These are phyloP conservation scores for Rhynchosporium graminicola DNA, from an alignment of 2,329 filamentous ascomycete genomes.

Conservation along the genomic window DNA sequence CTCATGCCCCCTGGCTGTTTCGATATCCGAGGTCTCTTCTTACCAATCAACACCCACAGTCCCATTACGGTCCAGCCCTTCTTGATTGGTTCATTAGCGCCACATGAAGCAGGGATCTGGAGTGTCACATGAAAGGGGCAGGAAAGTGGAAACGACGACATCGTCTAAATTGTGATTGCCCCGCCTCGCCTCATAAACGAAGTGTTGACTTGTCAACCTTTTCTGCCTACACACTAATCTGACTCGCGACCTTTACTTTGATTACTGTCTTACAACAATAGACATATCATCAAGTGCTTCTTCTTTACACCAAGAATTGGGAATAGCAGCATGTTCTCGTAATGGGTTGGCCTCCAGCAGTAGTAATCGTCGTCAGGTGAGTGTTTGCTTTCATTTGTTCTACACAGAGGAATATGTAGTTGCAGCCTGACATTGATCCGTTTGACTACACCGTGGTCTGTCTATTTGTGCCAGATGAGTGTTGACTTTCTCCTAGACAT, in stretches of 20 bases:
- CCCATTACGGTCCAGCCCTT: neutral
- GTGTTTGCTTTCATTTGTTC: slow-evolving; percentile 25
- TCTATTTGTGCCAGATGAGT: neutral
- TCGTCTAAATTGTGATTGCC: slow-evolving; percentile 2
- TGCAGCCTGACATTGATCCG: neutral
- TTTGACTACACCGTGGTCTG: neutral
- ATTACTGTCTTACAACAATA: neutral
- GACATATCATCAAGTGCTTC: neutral
- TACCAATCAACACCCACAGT: slow-evolving; percentile 6
- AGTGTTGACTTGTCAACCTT: slow-evolving; percentile 5
- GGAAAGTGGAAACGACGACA: slow-evolving; percentile 6
- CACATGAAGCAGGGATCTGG: neutral
- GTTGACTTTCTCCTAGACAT: slow-evolving; percentile 58
- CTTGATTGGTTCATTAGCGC: slow-evolving; percentile 6
- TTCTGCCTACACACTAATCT: neutral
- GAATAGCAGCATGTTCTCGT: slow-evolving; percentile 17
- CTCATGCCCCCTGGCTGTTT: neutral
- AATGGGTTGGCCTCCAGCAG: slow-evolving; percentile 52
- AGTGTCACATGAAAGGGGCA: slow-evolving; percentile 9
- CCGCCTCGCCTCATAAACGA: neutral
- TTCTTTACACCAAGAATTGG: neutral
- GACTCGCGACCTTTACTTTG: neutral
- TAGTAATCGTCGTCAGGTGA: slow-evolving; percentile 53
- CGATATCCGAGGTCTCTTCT: slow-evolving; percentile 1
- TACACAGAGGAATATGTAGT: slow-evolving; percentile 2